Base-by-base conservation (phyloP, 495 filamentous ascomycete genomes). In the Neurospora cerealis region DNA sequence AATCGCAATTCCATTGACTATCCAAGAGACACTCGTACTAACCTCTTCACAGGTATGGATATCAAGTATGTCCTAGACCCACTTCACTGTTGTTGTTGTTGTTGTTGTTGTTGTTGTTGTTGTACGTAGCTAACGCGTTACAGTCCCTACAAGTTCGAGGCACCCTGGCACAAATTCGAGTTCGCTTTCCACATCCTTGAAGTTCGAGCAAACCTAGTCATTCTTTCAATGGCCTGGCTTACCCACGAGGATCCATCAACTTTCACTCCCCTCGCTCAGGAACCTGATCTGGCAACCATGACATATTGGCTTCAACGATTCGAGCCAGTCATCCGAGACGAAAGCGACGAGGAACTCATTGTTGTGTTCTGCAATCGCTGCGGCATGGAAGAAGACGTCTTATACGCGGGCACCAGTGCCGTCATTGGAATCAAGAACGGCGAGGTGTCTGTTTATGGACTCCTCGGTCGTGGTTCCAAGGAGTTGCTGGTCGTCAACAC, bases 211-310 rank as follows among this genome's bases (percentile, higher is more conserved):
- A 89, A 91, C 75, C 83, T 97, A 8, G 91, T 96, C 34, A 88
- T 97, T 70, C 76, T 98, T 9, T 90, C 89, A 9, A 97, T 97
- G 92, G 94, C 96, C 0, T 99, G 95, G 95, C 83, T 97, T 48
- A 93, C 92, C 6, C 80, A 82, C 72, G 79, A 89, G 82, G 69
- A 87, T 82, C 69, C 86, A 81, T 48, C 80, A 85, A 60, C 82
- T 72, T 83, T 83, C 75, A 75, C 83, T 54, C 75, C 79, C 80
- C 73, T 77, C 79, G 80, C 81, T 62, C 70, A 84, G 71, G 83
- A 90, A 72, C 92, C 94, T 7, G 94, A 98, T 75, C 81, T 93
- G 79, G 88, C 92, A 72, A 97, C 94, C 0, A 85, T 98, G 74
- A 88, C 87, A 41, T 98, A 97, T 82, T 99, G 96, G 96, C 82